phyloP scores from a whole-genome alignment of 441 rosid genomes.

The Syzygium syzygioides region DNA sequence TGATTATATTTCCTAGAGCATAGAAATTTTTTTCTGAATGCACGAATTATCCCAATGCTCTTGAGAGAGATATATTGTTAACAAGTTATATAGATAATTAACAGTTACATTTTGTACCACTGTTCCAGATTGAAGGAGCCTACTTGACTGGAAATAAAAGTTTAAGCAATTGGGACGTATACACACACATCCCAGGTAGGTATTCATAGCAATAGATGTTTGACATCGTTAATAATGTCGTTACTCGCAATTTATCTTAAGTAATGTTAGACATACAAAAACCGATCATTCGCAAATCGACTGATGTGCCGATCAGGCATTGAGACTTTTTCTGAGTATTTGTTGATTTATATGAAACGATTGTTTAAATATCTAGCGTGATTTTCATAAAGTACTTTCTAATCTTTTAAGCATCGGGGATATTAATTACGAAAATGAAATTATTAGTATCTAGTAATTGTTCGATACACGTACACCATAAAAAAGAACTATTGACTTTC shows the following conservation, averaged over 20 bases:
- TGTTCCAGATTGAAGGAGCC: slow-evolving; percentile 7
- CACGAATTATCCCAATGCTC: background rate
- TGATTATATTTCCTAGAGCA: background rate
- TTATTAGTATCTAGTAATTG: background rate
- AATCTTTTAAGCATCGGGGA: background rate
- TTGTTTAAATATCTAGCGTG: fast-evolving
- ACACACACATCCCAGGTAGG: slow-evolving; percentile 5
- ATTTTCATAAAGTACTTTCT: background rate
- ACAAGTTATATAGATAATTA: background rate
- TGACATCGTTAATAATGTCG: background rate
- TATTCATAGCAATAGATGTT: background rate
- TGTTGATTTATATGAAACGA: background rate
- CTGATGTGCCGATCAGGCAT: fast-evolving
- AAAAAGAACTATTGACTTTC: background rate
- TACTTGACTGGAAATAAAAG: slow-evolving; percentile 1
- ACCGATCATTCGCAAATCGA: background rate
- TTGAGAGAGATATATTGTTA: background rate
- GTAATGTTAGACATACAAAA: fast-evolving
- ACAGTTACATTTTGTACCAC: background rate
- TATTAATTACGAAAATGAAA: background rate
- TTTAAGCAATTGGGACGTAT: slow-evolving; percentile 12
- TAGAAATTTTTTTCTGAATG: background rate
- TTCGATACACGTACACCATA: background rate
- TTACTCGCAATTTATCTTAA: fast-evolving
- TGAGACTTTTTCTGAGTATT: background rate